Conservation (phyloP, 148 eudicot species). For the Talinum fruticosum region DNA sequence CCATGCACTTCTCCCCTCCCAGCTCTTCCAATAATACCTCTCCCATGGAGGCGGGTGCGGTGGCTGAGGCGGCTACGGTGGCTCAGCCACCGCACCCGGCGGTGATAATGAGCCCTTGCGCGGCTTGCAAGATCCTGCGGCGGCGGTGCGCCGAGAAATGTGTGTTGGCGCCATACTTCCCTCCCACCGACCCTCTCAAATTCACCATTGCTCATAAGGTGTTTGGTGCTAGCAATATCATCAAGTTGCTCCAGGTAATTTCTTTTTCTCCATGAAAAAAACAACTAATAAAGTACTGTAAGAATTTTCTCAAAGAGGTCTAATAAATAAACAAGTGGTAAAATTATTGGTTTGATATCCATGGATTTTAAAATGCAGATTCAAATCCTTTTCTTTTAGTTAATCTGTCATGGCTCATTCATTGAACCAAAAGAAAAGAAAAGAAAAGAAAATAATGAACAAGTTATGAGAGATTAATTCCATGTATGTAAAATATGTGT, state of each 20-base stretch:
- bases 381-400: too few relatives aligned
- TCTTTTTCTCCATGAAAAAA: too few relatives aligned
- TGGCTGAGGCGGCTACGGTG: slow-evolving; percentile 9
- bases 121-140: slow-evolving; percentile 68
- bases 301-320: too few relatives aligned
- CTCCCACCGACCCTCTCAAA: slow-evolving; percentile 68
- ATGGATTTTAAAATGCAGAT: too few relatives aligned
- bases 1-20: slow-evolving; percentile 14
- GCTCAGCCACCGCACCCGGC: slow-evolving; percentile 20
- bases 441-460: too few relatives aligned
- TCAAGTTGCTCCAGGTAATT: slow-evolving; percentile 69
- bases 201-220: slow-evolving; percentile 74
- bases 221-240: slow-evolving; percentile 81
- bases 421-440: too few relatives aligned
- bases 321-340: too few relatives aligned
- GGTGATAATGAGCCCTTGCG: slow-evolving; percentile 58
- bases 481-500: too few relatives aligned
- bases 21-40: not conserved
- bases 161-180: slow-evolving; percentile 65
- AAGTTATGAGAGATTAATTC: too few relatives aligned
- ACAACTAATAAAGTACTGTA: too few relatives aligned
- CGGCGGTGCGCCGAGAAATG: slow-evolving; percentile 64
- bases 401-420: too few relatives aligned
- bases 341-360: too few relatives aligned
- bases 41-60: not conserved